Conservation (phyloP, 139 green algal species). For the Raphidocelis subcapitata region DNA sequence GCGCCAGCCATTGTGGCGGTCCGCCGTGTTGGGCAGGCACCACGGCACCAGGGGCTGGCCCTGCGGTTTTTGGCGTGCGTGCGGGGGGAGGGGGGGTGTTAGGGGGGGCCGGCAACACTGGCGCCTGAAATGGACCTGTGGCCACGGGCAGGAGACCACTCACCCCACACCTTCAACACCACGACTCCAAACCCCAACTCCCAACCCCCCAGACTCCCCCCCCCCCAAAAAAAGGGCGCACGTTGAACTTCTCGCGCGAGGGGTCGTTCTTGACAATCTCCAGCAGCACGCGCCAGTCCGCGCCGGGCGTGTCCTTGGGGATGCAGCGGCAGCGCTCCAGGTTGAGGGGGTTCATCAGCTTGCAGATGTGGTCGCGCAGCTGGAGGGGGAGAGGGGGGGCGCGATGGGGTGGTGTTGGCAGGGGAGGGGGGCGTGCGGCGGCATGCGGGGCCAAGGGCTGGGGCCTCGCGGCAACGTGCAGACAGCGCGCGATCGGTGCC, state of each 20-base stretch:
- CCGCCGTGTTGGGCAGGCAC: conserved; percentile 96
- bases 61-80: conserved; percentile 30
- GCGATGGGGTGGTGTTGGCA: too few relatives aligned
- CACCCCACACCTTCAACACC: too few relatives aligned
- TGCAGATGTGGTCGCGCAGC: conserved; percentile 89
- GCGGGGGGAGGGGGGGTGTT: background rate
- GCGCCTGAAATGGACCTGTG: too few relatives aligned
- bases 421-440: background rate
- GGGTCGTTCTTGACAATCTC: conserved; percentile 75
- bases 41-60: conserved; percentile 89
- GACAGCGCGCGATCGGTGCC: too few relatives aligned
- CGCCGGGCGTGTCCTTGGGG: conserved; percentile 86
- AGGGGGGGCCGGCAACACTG: too few relatives aligned
- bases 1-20: conserved; percentile 95
- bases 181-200: too few relatives aligned
- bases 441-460: too few relatives aligned
- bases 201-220: too few relatives aligned
- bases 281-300: conserved; percentile 92
- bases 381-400: too few relatives aligned
- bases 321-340: conserved; percentile 92
- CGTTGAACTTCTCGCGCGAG: conserved; percentile 63
- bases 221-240: too few relatives aligned
- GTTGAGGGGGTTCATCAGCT: conserved; percentile 97
- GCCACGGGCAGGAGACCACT: too few relatives aligned
- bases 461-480: too few relatives aligned